phyloP scores from a whole-genome alignment of 495 filamentous ascomycete genomes.

The Chlorociboria aeruginascens region DNA sequence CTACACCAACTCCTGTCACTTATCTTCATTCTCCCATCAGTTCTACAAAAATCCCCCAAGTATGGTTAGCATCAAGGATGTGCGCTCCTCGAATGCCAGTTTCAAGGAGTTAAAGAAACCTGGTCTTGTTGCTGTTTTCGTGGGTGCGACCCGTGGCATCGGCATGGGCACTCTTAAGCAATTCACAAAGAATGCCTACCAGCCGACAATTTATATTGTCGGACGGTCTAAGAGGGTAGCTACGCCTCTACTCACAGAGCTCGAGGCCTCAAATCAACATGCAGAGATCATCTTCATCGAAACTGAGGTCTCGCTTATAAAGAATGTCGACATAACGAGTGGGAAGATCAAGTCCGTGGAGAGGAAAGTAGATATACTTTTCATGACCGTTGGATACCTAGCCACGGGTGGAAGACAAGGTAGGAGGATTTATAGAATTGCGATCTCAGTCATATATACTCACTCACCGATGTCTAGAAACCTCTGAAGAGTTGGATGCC shows the following conservation, averaged over 20 bases:
- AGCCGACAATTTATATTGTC: constrained; percentile 27
- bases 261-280: constrained; percentile 9
- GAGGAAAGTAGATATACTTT: constrained; percentile 20
- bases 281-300: constrained; percentile 18
- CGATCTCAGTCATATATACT: neutral
- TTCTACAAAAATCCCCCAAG: neutral
- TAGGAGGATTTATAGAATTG: constrained; percentile 3
- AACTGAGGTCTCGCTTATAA: constrained; percentile 19
- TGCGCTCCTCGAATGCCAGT: constrained; percentile 14
- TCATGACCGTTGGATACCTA: constrained; percentile 19
- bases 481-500: constrained; percentile 20
- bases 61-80: constrained; percentile 16
- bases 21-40: neutral
- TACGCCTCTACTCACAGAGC: constrained; percentile 24
- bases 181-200: constrained; percentile 16
- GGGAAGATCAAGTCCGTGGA: constrained; percentile 17
- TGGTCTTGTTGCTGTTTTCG: constrained; percentile 16
- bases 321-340: constrained; percentile 19
- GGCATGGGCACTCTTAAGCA: constrained; percentile 27
- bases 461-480: constrained; percentile 11
- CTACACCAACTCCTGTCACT: neutral
- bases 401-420: constrained; percentile 10
- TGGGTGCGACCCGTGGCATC: constrained; percentile 34
- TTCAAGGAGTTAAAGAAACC: constrained; percentile 5
- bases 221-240: constrained; percentile 28